These are phyloP conservation scores for Aphanoascus verrucosus DNA, from an alignment of 2,329 filamentous ascomycete genomes.

Conservation along the genomic window DNA sequence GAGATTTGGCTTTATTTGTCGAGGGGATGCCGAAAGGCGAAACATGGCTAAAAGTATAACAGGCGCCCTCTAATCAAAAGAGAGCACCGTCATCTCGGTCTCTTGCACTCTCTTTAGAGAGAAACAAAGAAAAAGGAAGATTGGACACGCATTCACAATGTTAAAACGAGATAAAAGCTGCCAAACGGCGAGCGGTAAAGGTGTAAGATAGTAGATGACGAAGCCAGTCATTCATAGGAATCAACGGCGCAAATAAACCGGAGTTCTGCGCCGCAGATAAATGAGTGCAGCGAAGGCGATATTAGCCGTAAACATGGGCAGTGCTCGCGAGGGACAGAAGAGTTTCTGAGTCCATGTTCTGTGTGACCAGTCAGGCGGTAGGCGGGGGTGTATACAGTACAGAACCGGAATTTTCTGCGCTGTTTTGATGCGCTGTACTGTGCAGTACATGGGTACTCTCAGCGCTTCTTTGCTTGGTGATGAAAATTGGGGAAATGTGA, in stretches of 20 bases:
- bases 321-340: too few species aligned
- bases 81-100: slow-evolving; percentile 43
- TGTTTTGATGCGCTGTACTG: too few species aligned
- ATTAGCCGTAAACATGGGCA: too few species aligned
- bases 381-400: too few species aligned
- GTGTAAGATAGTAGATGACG: slow-evolving; percentile 52
- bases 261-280: slow-evolving; percentile 51
- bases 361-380: too few species aligned
- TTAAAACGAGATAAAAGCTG: slow-evolving; percentile 68
- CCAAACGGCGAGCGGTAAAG: slow-evolving; percentile 60
- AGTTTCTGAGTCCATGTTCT: too few species aligned
- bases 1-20: slow-evolving; percentile 52
- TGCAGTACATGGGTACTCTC: too few species aligned
- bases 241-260: slow-evolving; percentile 55
- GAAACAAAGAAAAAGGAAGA: slow-evolving; percentile 49
- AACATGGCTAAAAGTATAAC: slow-evolving; percentile 51
- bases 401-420: too few species aligned
- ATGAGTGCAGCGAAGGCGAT: too few species aligned
- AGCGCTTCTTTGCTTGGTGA: too few species aligned
- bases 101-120: slow-evolving; percentile 47
- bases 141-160: slow-evolving; percentile 58
- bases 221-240: slow-evolving; percentile 59
- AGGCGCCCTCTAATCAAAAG: slow-evolving; percentile 46
- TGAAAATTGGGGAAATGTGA: too few species aligned
- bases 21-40: slow-evolving; percentile 60